Evolutionary conservation across 108 stramenopile species (phyloP), one percentile per base, ranked within the genome.

Genomic region (Craspedostauros australis): DNA sequence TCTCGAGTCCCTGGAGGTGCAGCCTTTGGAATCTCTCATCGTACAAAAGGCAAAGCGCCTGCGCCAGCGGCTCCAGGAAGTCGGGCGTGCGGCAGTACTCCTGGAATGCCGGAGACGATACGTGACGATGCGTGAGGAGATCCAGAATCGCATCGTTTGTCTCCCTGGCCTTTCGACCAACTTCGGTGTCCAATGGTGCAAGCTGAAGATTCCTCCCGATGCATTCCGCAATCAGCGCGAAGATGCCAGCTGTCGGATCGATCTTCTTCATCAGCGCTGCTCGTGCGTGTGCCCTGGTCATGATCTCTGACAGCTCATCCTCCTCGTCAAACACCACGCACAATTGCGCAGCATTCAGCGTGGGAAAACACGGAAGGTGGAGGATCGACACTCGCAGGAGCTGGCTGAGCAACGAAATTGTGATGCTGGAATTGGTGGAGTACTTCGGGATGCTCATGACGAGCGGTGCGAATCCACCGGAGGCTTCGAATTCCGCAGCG

Each of bases 191-290:
- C 46, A 70, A 73, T 47, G 80, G 63, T 7, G 76, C 72, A 12
- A 92, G 65, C 54, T 90, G 87, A 53, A 90, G 75, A 48, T 93
- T 93, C 4, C 92, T 79, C n/a, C 88, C 88, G 39, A 89, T 51
- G 37, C 86, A 88, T 48, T 93, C 92, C 5, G 86, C 82, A 0
- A 93, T 38, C n/a, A 93, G 68, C 24, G 79, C 83, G 55, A 87
- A 93, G 51, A 93, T 77, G 15, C 88, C 88, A 49, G 70, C 68
- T 6, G 86, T 79, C 26, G 90, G 76, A 60, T 87, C 86, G 18
- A 70, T 70, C 7, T 64, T 38, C n/a, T n/a, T 23, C 15, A 61
- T 60, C 4, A 62, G 23, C 21, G 40, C 58, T 20, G 59, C 51
- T 42, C 61, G 60, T 18, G 37, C 45, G 16, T 57, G 50, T 14